phyloP scores from a whole-genome alignment of 2,329 filamentous ascomycete genomes.

The Claviceps monticola region DNA sequence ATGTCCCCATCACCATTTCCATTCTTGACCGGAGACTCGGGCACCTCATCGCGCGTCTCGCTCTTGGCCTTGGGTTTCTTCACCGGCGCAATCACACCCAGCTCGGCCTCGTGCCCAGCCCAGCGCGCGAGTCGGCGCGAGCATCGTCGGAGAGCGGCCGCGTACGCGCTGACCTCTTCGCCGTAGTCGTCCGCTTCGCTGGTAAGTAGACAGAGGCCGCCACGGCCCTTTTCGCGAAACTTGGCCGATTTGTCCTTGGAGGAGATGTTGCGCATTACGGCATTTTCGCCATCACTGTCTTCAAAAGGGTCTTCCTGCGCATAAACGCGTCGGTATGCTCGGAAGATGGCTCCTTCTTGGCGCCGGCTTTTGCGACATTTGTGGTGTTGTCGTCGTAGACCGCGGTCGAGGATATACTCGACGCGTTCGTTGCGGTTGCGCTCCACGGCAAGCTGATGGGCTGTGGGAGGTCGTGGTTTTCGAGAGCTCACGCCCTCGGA shows the following conservation, averaged over 20 bases:
- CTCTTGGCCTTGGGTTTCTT: constrained; percentile 24
- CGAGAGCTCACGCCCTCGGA: constrained; percentile 42
- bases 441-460: constrained; percentile 70
- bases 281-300: constrained; percentile 49
- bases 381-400: constrained; percentile 53
- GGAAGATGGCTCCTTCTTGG: constrained; percentile 51
- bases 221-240: constrained; percentile 44
- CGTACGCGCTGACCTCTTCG: constrained; percentile 55
- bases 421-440: constrained; percentile 65
- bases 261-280: constrained; percentile 18
- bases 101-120: constrained; percentile 32
- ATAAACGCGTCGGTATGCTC: constrained; percentile 51
- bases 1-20: constrained; percentile 29
- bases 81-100: constrained; percentile 32
- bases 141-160: constrained; percentile 49
- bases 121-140: constrained; percentile 56
- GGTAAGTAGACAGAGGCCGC: constrained; percentile 48
- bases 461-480: constrained; percentile 62
- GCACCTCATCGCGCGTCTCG: constrained; percentile 9
- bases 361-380: constrained; percentile 46
- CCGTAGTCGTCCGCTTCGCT: constrained; percentile 60
- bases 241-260: constrained; percentile 14
- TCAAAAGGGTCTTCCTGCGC: constrained; percentile 40
- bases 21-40: constrained; percentile 11
- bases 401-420: constrained; percentile 69